These are phyloP conservation scores for Eucalyptus pauciflora DNA, from an alignment of 345 rosid species.

Conservation along the genomic window DNA sequence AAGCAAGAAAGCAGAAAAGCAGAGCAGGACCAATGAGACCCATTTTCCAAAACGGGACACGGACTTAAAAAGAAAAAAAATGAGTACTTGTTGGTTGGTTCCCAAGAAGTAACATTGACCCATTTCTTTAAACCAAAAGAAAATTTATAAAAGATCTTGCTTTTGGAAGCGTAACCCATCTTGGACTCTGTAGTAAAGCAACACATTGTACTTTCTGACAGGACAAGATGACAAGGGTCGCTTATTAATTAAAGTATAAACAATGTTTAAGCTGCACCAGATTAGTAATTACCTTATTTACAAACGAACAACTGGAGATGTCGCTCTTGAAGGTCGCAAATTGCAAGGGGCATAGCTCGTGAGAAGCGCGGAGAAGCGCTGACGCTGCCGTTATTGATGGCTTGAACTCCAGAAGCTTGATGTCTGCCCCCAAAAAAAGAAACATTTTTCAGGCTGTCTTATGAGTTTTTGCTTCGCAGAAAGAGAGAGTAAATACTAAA, in stretches of 20 bases:
- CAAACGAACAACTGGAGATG: constrained; percentile 35
- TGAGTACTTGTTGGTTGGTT: background rate
- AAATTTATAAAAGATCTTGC: background rate
- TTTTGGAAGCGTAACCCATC: background rate
- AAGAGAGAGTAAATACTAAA: background rate
- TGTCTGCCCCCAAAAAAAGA: constrained; percentile 15
- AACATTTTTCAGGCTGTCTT: background rate
- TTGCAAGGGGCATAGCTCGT: constrained; percentile 40
- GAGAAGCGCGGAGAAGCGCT: constrained; percentile 52
- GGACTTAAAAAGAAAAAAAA: background rate
- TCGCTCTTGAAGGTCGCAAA: constrained; percentile 27
- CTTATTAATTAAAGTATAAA: background rate
- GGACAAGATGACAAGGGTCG: background rate
- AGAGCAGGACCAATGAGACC: background rate
- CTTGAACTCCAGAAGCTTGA: constrained; percentile 47
- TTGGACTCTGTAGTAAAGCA: background rate
- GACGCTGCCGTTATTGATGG: constrained; percentile 71
- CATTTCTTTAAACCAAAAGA: background rate
- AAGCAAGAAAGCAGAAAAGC: background rate
- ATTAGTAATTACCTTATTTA: constrained; percentile 37
- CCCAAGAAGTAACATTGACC: background rate
- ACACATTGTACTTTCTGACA: background rate
- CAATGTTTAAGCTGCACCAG: background rate
- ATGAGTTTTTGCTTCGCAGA: background rate
- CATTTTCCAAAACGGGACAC: background rate